A percentile compares a stretch with the other conserved stretches of the same genome.
phyloP scores from a whole-genome alignment of 176 grass and related monocot genomes.

The Avena insularis region DNA sequence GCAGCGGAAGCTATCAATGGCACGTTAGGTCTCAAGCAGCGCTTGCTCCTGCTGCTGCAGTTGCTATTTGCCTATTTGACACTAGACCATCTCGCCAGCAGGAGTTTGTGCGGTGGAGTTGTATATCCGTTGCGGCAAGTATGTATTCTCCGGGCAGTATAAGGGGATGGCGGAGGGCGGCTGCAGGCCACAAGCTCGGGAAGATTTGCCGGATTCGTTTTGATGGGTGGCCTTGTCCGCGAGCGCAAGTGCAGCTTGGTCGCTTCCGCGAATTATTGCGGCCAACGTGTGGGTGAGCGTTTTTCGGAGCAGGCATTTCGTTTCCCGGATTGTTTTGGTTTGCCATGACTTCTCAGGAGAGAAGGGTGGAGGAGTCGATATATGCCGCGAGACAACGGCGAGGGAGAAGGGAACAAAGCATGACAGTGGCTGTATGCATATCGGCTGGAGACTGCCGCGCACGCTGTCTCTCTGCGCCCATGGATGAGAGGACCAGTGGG shows the following conservation, averaged over 20 bases:
- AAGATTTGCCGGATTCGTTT: constrained; percentile 74
- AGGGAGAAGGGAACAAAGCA: constrained; percentile 54
- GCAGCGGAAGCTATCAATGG: not conserved
- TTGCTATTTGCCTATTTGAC: not conserved
- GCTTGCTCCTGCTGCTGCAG: not conserved
- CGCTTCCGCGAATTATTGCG: constrained; percentile 64
- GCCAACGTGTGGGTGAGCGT: constrained; percentile 70
- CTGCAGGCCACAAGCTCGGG: constrained; percentile 75
- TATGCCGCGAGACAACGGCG: constrained; percentile 32
- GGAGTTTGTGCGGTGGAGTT: constrained; percentile 6
- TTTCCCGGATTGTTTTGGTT: too few species aligned
- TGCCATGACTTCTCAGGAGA: too few species aligned
- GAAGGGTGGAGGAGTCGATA: constrained; percentile 24
- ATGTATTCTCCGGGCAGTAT: constrained; percentile 47
- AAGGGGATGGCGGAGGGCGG: constrained; percentile 44
- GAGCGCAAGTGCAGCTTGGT: constrained; percentile 53
- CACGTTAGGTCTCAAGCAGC: not conserved
- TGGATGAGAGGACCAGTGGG: not conserved
- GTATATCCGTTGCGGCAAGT: constrained; percentile 48
- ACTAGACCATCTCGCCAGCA: too few species aligned
- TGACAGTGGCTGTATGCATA: constrained; percentile 71
- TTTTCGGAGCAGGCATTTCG: not conserved
- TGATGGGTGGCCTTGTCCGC: constrained; percentile 58
- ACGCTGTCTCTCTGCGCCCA: not conserved
- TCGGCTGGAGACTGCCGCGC: constrained; percentile 52